Evolutionary conservation across 768 basidiomycete species (phyloP), one percentile per base, ranked within the genome.

Genomic region (Leccinum boreale): DNA sequence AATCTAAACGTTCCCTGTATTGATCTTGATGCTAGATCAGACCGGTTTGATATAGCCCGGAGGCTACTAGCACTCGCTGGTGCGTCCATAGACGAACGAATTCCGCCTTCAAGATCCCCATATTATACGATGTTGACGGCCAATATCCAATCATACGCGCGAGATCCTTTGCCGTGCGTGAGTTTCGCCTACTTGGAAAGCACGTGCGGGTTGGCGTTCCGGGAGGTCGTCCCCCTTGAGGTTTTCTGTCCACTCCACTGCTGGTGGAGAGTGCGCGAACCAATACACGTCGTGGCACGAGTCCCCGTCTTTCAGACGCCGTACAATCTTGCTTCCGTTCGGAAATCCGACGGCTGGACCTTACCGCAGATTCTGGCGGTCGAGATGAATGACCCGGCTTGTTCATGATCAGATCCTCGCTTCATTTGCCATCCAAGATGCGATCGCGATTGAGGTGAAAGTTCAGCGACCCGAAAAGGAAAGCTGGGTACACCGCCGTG

Each of bases 1-100:
- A 17, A 62, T 36, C 61, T 53, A 23, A 28, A 21, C 44, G 23
- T 42, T 35, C 45, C 46, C 42, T 33, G 49, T 24, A 33, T 54
- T 31, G 28, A 44, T 53, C 35, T 28, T 52, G 36, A 19, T 50
- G 56, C 54, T n/a, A 33, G 29, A 33, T 7, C 8, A 9, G 9
- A n/a, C 39, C 12, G 17, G 36, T 1, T 17, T 31, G 17, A 10
- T 8, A 31, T 47, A 29, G 28, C 7, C 14, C 48, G 42, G 47
- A n/a, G 8, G 49, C 10, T 61, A 11, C 23, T 23, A 19, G 19
- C 3, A 19, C 19, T 19, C 19, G 10, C 42, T 5, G 42, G 10
- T 10, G n/a, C 39, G 39, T n/a, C 28, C 33, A 12, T 50, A 28
- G 52, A 62, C 50, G 17, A 52, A 63, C 44, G 15, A 28, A 45